phyloP scores from a whole-genome alignment of 805 yeast genomes.

The Candida ficus region DNA sequence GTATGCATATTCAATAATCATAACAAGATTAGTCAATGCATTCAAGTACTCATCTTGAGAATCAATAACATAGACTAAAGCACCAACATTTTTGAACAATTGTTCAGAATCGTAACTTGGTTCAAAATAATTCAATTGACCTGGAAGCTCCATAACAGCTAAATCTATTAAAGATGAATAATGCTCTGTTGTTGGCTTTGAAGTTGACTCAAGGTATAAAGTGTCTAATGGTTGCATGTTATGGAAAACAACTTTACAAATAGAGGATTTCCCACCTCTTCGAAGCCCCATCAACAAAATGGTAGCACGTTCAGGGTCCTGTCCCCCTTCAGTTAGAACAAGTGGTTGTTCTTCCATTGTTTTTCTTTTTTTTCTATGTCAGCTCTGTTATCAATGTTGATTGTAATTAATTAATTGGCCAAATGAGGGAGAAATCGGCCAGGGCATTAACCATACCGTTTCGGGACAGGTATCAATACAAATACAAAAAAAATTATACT shows the following conservation, averaged over 20 bases:
- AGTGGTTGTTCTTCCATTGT: conserved; percentile 7
- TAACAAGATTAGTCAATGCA: conserved; percentile 83
- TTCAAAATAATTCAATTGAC: conserved; percentile 85
- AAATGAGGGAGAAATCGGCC: too few relatives aligned
- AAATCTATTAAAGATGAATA: conserved; percentile 80
- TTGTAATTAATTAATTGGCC: too few relatives aligned
- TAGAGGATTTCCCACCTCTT: conserved; percentile 86
- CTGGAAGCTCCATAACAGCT: conserved; percentile 91
- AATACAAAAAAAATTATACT: background rate
- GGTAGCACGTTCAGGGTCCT: conserved; percentile 63
- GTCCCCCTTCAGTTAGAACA: conserved; percentile 23
- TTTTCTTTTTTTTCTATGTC: background rate
- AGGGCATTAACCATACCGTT: too few relatives aligned
- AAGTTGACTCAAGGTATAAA: conserved; percentile 80
- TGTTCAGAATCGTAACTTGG: conserved; percentile 76
- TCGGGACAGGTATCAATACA: background rate
- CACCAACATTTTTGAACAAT: conserved; percentile 77
- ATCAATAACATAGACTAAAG: conserved; percentile 91
- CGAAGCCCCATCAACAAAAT: conserved; percentile 85
- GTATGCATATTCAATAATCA: conserved; percentile 83
- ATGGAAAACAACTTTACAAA: conserved; percentile 92
- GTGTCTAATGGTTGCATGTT: conserved; percentile 96
- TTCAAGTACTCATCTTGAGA: conserved; percentile 92
- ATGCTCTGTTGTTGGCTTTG: conserved; percentile 82
- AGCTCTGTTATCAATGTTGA: background rate